Conservation (phyloP, 2,329 filamentous ascomycete genomes). For the Dactylellina leptospora region DNA sequence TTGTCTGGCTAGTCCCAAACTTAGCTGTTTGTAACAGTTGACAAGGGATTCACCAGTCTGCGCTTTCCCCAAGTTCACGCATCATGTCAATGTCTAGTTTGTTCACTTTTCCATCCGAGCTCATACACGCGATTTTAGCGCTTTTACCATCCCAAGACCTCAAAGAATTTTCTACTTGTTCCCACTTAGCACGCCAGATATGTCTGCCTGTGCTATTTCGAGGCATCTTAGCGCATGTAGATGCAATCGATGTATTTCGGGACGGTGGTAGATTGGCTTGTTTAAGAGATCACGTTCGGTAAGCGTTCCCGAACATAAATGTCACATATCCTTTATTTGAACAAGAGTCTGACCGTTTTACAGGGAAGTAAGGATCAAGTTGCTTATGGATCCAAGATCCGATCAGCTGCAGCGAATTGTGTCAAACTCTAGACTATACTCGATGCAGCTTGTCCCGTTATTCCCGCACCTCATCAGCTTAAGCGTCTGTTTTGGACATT, state of each 20-base stretch:
- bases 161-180: slow-evolving; percentile 8
- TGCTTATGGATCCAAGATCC: too few relatives aligned
- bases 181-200: background rate
- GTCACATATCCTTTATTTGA: too few relatives aligned
- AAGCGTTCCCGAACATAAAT: background rate
- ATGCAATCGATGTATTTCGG: slow-evolving; percentile 2
- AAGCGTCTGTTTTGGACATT: background rate
- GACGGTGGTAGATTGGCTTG: slow-evolving; percentile 4
- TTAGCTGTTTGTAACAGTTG: too few relatives aligned
- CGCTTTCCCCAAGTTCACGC: too few relatives aligned
- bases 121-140: background rate
- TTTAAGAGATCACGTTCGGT: slow-evolving; percentile 1
- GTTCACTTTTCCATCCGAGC: slow-evolving; percentile 1
- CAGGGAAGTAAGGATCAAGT: too few relatives aligned
- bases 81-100: background rate
- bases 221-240: background rate
- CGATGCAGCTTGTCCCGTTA: background rate
- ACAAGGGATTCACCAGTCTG: too few relatives aligned
- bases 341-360: too few relatives aligned
- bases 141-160: background rate
- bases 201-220: slow-evolving; percentile 3
- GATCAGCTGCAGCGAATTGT: too few relatives aligned
- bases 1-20: too few relatives aligned
- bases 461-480: background rate
- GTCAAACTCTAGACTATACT: too few relatives aligned